Base-by-base conservation (phyloP, 192 early-diverging fungal species). In the Martensiomyces pterosporus region DNA sequence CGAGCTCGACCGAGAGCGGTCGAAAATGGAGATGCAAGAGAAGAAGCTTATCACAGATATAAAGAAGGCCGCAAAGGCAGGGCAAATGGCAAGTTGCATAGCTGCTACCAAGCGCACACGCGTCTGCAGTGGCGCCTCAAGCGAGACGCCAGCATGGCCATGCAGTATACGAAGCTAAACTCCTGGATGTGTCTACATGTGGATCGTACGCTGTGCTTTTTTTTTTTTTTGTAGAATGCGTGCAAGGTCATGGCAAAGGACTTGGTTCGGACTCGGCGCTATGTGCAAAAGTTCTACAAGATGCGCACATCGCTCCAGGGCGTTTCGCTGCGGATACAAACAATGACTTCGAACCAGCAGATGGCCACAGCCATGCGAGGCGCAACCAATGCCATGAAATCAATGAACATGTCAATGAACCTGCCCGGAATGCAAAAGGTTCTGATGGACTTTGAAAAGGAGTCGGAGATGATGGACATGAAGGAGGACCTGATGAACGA, bases 401-500 rank as follows among this genome's bases (percentile, higher is more conserved):
- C 89, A 19, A 99, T 99, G 96, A 99, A 99, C 66, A 79, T 80
- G 51, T 75, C 82, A 38, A 88, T 97, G 79, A 97, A 99, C 76
- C 67, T 99, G 42, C 94, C 93, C 3, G 84, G 85, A 35, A 89
- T 99, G 27, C 85, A 89, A 35, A 87, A 90, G 52, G 96, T 99
- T 36, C 92, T 97, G 87, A 90, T 92, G 86, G 93, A 99, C 26
- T 99, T 97, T 78, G 92, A 96, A 58, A 80, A 79, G 63, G 92
- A 99, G 75, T 81, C 80, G 9, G 93, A 93, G 52, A 82, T 90
- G 60, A 94, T 99, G 94, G 91, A 99, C 61, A 96, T 99, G 92
- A 97, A 96, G 79, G 92, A 93, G 54, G 93, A 96, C 52, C 86
- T 99, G 88, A 93, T 99, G 86, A 87, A 87, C 50, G 96, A 99